phyloP scores from a whole-genome alignment of 805 yeast species.

The Jamesozyma lodderae region DNA sequence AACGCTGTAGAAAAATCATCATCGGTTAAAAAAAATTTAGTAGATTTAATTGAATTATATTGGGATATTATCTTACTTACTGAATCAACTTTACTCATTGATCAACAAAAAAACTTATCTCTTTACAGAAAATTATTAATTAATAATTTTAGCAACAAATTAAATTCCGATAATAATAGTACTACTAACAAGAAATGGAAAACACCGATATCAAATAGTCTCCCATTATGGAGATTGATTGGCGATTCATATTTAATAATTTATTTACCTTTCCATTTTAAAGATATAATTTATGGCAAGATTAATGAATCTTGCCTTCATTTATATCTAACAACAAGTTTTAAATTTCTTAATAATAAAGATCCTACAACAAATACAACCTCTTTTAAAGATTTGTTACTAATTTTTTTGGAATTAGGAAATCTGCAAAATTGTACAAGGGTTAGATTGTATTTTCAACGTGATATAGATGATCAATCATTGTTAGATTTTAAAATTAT shows the following conservation, averaged over 20 bases:
- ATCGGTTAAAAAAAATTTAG: neutral
- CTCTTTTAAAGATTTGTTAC: conserved; percentile 19
- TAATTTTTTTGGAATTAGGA: conserved; percentile 24
- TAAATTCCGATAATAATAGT: neutral
- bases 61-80: conserved; percentile 27
- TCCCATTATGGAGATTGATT: conserved; percentile 17
- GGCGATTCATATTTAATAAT: conserved; percentile 20
- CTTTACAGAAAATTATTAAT: conserved; percentile 3
- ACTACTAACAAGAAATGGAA: neutral
- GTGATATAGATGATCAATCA: conserved; percentile 10
- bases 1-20: conserved; percentile 6
- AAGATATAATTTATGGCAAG: conserved; percentile 22
- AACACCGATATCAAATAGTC: neutral
- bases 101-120: neutral
- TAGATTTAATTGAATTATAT: conserved; percentile 18
- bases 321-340: conserved; percentile 13
- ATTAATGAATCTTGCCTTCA: conserved; percentile 14
- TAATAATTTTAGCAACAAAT: neutral
- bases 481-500: conserved; percentile 16
- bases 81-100: conserved; percentile 20
- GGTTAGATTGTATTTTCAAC: conserved; percentile 19
- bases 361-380: conserved; percentile 1
- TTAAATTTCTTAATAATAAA: neutral
- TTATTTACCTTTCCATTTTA: conserved; percentile 19
- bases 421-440: conserved; percentile 8